These are phyloP conservation scores for Salvia hispanica DNA, from an alignment of 257 asterid species.

Conservation along the genomic window DNA sequence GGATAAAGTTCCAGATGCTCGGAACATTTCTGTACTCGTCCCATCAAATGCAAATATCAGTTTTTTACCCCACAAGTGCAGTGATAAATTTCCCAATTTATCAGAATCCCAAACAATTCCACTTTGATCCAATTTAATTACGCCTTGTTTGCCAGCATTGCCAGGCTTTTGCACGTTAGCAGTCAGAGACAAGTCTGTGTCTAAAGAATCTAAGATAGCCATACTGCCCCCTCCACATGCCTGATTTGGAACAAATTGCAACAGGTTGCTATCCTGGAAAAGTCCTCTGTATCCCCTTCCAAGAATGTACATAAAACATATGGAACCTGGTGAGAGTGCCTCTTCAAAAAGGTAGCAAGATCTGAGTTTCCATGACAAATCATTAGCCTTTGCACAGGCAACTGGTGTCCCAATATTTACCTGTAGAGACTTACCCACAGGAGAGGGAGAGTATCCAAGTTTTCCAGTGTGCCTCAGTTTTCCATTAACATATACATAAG, in stretches of 20 bases:
- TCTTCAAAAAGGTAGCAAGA: conserved; percentile 97
- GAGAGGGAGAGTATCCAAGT: conserved; percentile 97
- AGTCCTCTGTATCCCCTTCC: conserved; percentile 97
- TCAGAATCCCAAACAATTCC: conserved; percentile 98
- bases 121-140: conserved; percentile 76
- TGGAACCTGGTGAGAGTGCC: conserved; percentile 94
- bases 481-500: conserved; percentile 91
- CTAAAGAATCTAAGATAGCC: conserved; percentile 98
- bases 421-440: conserved; percentile 90
- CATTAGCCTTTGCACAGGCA: conserved; percentile 74
- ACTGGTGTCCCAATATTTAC: conserved; percentile 92
- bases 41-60: conserved; percentile 98
- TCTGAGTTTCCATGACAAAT: conserved; percentile 89
- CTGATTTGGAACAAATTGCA: conserved; percentile 94
- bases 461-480: conserved; percentile 91
- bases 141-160: conserved; percentile 65
- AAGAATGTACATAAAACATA: conserved; percentile 94
- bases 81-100: conserved; percentile 75
- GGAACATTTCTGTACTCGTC: conserved; percentile 80
- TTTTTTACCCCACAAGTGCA: conserved; percentile 90
- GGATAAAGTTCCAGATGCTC: conserved; percentile 84
- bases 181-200: conserved; percentile 67
- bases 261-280: conserved; percentile 85
- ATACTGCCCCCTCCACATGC: conserved; percentile 99
- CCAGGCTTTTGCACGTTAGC: conserved; percentile 73